A percentile compares a stretch with the other conserved stretches of the same genome.
Conservation (phyloP, 441 rosid species). For the Aleurites moluccanus region DNA sequence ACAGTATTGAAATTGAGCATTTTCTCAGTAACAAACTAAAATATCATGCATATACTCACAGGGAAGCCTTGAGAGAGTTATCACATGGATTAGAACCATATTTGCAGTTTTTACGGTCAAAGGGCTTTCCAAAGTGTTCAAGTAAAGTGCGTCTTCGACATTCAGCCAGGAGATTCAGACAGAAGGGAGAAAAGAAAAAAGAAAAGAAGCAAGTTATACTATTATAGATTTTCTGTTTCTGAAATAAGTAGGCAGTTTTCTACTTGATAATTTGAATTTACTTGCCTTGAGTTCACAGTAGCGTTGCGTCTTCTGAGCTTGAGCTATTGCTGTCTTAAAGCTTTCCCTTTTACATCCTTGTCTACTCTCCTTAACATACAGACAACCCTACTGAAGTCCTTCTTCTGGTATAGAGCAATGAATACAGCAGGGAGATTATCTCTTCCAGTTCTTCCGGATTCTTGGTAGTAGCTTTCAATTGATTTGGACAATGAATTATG, state of each 20-base stretch:
- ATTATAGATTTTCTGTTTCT: neutral
- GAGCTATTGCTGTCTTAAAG: constrained; percentile 85
- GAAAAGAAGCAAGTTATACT: constrained; percentile 12
- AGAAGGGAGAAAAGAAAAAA: neutral
- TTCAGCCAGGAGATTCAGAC: constrained; percentile 50
- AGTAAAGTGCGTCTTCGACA: constrained; percentile 84
- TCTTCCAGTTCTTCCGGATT: constrained; percentile 96
- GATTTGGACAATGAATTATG: constrained; percentile 95
- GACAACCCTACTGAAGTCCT: constrained; percentile 94
- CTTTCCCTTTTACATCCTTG: constrained; percentile 61
- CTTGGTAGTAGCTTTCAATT: constrained; percentile 93
- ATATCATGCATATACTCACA: constrained; percentile 18
- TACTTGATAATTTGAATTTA: neutral
- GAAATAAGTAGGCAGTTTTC: neutral
- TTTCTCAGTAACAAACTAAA: neutral
- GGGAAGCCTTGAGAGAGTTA: constrained; percentile 62
- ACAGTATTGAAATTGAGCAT: constrained; percentile 1
- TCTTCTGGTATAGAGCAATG: constrained; percentile 81
- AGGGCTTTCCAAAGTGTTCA: constrained; percentile 78
- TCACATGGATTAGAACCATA: constrained; percentile 75
- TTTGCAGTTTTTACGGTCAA: constrained; percentile 62
- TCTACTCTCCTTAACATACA: constrained; percentile 90
- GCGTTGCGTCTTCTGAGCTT: constrained; percentile 83
- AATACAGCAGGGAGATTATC: constrained; percentile 71
- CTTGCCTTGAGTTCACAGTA: constrained; percentile 93